A percentile compares a stretch with the other conserved stretches of the same genome.
Conservation (phyloP, 2,329 filamentous ascomycete species). For the Apiospora sp. region DNA sequence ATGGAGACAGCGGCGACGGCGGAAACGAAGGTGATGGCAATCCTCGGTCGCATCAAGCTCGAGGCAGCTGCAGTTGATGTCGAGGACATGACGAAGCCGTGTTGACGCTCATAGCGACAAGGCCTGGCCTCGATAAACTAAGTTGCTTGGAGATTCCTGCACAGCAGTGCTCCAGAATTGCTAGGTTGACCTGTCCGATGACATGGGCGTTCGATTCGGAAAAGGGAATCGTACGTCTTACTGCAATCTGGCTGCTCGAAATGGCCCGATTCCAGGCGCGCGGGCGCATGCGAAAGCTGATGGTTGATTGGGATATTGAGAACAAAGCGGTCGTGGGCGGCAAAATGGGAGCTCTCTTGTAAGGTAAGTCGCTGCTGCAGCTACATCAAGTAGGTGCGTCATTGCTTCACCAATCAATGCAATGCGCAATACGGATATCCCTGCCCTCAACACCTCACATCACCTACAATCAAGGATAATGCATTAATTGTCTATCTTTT, state of each 20-base stretch:
- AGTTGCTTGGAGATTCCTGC: not conserved
- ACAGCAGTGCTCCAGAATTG: slow-evolving; percentile 15
- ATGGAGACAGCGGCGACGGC: slow-evolving; percentile 64
- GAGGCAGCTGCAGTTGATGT: slow-evolving; percentile 57
- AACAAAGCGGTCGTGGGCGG: slow-evolving; percentile 18
- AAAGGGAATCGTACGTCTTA: not conserved
- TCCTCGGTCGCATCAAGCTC: slow-evolving; percentile 60
- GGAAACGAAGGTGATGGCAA: slow-evolving; percentile 64
- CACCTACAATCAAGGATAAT: not conserved
- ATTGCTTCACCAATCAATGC: not conserved
- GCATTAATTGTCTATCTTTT: not conserved
- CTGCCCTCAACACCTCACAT: not conserved
- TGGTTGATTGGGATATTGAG: not conserved
- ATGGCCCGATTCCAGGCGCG: slow-evolving; percentile 1
- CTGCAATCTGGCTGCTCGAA: slow-evolving; percentile 11
- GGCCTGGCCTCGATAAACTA: not conserved
- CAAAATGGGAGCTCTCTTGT: slow-evolving; percentile 1
- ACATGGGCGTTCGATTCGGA: slow-evolving; percentile 5
- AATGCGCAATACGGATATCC: not conserved
- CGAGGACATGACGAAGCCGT: slow-evolving; percentile 52
- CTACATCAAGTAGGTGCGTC: slow-evolving; percentile 6
- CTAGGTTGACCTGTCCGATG: not conserved
- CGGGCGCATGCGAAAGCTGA: slow-evolving; percentile 12
- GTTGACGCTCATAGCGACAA: slow-evolving; percentile 39
- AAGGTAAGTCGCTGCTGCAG: not conserved